phyloP scores from a whole-genome alignment of 352 stramenopile species.

The Phytophthora sojae region DNA sequence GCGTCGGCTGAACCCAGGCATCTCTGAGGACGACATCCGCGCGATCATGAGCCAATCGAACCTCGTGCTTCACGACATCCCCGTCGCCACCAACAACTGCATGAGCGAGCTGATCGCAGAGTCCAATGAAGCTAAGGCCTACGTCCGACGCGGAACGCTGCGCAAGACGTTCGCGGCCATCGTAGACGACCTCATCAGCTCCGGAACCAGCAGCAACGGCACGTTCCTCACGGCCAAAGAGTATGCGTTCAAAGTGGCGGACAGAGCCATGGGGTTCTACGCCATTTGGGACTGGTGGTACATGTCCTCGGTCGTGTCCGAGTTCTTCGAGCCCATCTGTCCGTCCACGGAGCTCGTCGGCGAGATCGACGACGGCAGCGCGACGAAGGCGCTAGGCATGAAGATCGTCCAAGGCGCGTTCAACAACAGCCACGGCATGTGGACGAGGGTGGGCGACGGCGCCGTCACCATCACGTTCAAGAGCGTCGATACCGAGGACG shows the following conservation, averaged over 20 bases:
- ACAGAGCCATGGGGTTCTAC: conserved; percentile 50
- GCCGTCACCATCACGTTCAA: conserved; percentile 45
- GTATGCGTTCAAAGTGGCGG: conserved; percentile 50
- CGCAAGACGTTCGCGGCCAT: conserved; percentile 56
- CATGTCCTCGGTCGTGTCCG: conserved; percentile 47
- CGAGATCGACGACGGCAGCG: conserved; percentile 53
- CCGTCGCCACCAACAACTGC: conserved; percentile 50
- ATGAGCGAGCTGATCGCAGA: conserved; percentile 38
- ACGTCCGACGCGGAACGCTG: conserved; percentile 47
- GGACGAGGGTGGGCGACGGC: conserved; percentile 41
- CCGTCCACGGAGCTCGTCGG: conserved; percentile 49
- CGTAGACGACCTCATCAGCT: conserved; percentile 52
- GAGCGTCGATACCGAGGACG: conserved; percentile 44
- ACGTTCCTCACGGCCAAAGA: conserved; percentile 38
- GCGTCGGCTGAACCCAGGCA: conserved; percentile 29
- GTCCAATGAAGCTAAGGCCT: conserved; percentile 31
- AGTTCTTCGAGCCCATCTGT: conserved; percentile 61
- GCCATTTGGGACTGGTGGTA: conserved; percentile 55
- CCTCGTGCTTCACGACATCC: conserved; percentile 59
- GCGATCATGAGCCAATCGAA: conserved; percentile 48
- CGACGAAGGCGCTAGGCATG: conserved; percentile 51
- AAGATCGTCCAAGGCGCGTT: conserved; percentile 49
- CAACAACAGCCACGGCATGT: conserved; percentile 42
- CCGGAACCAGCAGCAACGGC: conserved; percentile 41
- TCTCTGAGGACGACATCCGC: conserved; percentile 42